Evolutionary conservation across 1,284 basidiomycete genomes (phyloP), one percentile per base, ranked within the genome.

Genomic region (Hymenochaete sp.): DNA sequence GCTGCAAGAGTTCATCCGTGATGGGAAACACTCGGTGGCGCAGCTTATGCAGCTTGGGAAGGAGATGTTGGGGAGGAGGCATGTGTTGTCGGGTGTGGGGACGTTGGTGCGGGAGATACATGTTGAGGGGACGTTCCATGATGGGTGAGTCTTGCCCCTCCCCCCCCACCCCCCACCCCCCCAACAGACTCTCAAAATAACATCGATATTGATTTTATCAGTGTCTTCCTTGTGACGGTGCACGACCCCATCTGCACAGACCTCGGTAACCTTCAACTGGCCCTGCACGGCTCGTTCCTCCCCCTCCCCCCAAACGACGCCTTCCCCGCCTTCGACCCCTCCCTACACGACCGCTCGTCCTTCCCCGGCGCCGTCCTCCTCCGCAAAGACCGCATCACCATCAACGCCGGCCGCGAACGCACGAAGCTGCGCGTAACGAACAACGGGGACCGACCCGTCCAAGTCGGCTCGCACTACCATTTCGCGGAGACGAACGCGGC

Each of bases 11-110:
- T 78, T 81, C 39, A 95, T 96, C 55, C 75, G 95, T n/a, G 93
- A 98, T 83, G 95, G 93, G 3, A 62, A 67, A n/a, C 75, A 92
- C 57, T 79, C 78, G 0, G 93, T 98, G 2, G 77, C 90, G 1
- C 76, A 96, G 53, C 68, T 99, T 16, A 97, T 97, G 93, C 80
- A 90, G 46, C 70, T 88, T 51, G 92, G 93, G 14, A 98, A 93
- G 68, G 78, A 77, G 25, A 64, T 99, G 47, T 73, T 99, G 6
- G 95, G 95, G 1, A 71, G 87, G 26, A 67, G 86, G 47, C 95
- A 98, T 63, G 95, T 98, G n/a, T 71, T 93, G 49, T 79, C 90
- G 0, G 75, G 75, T 27, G 85, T 90, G 1, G 70, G 79, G 1
- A 62, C 63, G 4, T 67, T 79, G 35, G 57, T 93, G 18, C 77